Conservation (phyloP, 2,329 filamentous ascomycete genomes). For the Metarhizium guizhouense region DNA sequence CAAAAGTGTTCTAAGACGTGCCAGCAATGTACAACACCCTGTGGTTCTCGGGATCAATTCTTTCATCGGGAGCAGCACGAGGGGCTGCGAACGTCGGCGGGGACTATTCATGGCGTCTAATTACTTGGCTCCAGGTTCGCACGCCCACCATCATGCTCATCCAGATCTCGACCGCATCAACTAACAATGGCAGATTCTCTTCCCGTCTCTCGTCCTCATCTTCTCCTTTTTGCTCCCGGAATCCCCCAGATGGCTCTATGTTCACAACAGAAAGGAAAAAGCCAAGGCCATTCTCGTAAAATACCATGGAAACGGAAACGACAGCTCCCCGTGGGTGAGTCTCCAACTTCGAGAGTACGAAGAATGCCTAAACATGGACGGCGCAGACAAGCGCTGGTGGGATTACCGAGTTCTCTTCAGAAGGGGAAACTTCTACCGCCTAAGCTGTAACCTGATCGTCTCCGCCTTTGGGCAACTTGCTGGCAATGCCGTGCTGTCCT, state of each 20-base stretch:
- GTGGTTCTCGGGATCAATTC: constrained; percentile 39
- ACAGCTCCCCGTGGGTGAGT: constrained; percentile 20
- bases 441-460: constrained; percentile 27
- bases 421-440: constrained; percentile 30
- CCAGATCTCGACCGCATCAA: no score
- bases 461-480: constrained; percentile 31
- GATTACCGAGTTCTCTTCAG: constrained; percentile 37
- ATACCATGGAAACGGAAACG: constrained; percentile 35
- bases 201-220: constrained; percentile 29
- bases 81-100: constrained; percentile 31
- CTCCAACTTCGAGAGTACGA: constrained; percentile 35
- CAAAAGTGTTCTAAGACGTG: not conserved
- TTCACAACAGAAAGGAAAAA: constrained; percentile 21
- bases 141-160: not conserved
- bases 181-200: constrained; percentile 23
- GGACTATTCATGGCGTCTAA: constrained; percentile 28
- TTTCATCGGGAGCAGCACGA: constrained; percentile 38
- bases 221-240: constrained; percentile 9
- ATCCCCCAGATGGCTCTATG: constrained; percentile 31
- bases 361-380: constrained; percentile 33
- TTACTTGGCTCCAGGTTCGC: constrained; percentile 25
- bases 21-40: constrained; percentile 29
- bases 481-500: not conserved
- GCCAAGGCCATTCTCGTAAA: constrained; percentile 23
- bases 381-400: constrained; percentile 39